Base-by-base conservation (phyloP, 176 grass and related monocot species). In the Oryza longistaminata region DNA sequence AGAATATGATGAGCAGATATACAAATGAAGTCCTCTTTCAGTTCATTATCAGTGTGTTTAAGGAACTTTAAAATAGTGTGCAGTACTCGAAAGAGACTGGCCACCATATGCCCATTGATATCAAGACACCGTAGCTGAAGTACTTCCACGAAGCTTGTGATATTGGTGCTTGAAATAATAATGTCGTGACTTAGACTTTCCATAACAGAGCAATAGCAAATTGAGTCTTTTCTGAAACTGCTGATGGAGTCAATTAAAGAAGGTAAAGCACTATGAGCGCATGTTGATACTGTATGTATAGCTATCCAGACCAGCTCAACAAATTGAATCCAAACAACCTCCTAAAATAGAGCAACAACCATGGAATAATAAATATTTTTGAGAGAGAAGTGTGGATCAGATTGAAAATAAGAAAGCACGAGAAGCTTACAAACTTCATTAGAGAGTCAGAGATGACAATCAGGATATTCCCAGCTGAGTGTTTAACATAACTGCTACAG, bases 401-500 rank as follows among this genome's bases (percentile, higher is more conserved):
- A 35, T 66, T 66, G 46, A 79, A 69, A 46, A 52, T 83, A 35
- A 15, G 34, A 53, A 78, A 70, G 31, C 64, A 80, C 50, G 71
- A 86, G 81, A 43, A 88, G 66, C 89, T 12, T 98, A 98, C 96
- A 87, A 86, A 91, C 25, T 87, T 78, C 76, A 86, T 79, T 53
- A 95, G 89, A 58, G 65, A 67, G 83, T 73, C 88, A 53, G 87
- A 92, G 19, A 92, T 86, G 26, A 74, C 66, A 74, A 93, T 64
- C 66, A 98, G 75, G 76, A 87, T 90, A 68, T 92, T 95, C 37
- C 79, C 87, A 87, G 88, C 75, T 76, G 94, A 50, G 64, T 98
- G 96, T 53, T 82, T 92, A 80, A 92, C 90, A 93, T 92, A 95
- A 45, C 83, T 72, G 81, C 89, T 93, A 73, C 78, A 83, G 86